Percentiles rank a stretch among this genome's conserved stretches.
Conservation (phyloP, 2,329 filamentous ascomycete species). For the Aspergillus ustus region DNA sequence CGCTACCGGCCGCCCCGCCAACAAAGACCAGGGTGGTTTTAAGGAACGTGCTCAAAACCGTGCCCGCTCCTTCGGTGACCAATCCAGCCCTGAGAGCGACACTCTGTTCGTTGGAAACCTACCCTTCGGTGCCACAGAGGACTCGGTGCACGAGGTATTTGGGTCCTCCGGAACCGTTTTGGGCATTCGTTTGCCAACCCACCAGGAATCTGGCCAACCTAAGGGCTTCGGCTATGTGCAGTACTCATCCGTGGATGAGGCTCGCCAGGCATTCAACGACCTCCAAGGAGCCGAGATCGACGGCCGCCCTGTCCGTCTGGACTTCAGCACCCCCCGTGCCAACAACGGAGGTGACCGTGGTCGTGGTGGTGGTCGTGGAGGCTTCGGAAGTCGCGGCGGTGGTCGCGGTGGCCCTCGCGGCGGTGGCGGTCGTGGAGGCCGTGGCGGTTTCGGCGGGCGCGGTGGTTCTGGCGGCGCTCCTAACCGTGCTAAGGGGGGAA, state of each 20-base stretch:
- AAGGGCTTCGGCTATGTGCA: slow-evolving; percentile 95
- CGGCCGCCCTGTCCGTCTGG: slow-evolving; percentile 77
- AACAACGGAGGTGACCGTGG: slow-evolving; percentile 57
- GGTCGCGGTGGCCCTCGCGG: slow-evolving; percentile 58
- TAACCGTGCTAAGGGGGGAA: slow-evolving; percentile 57
- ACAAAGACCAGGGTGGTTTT: slow-evolving; percentile 59
- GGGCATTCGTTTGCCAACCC: slow-evolving; percentile 85
- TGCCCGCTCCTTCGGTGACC: slow-evolving; percentile 70
- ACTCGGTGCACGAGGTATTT: slow-evolving; percentile 75
- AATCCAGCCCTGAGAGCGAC: slow-evolving; percentile 76
- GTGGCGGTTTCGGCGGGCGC: slow-evolving; percentile 56
- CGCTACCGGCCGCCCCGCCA: slow-evolving; percentile 68
- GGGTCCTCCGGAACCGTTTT: slow-evolving; percentile 70
- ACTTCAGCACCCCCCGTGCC: slow-evolving; percentile 73
- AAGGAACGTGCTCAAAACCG: slow-evolving; percentile 63
- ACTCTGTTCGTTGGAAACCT: slow-evolving; percentile 94
- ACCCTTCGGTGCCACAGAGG: slow-evolving; percentile 80
- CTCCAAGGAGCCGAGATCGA: slow-evolving; percentile 74
- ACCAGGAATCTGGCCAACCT: slow-evolving; percentile 78
- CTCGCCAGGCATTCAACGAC: slow-evolving; percentile 72
- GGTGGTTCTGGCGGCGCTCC: slow-evolving; percentile 54
- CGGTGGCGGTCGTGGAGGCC: slow-evolving; percentile 48
- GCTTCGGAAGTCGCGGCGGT: slow-evolving; percentile 57
- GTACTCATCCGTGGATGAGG: slow-evolving; percentile 81
- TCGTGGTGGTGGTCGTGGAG: slow-evolving; percentile 57